Base-by-base conservation (phyloP, 345 rosid genomes). In the Mercurialis annua region DNA sequence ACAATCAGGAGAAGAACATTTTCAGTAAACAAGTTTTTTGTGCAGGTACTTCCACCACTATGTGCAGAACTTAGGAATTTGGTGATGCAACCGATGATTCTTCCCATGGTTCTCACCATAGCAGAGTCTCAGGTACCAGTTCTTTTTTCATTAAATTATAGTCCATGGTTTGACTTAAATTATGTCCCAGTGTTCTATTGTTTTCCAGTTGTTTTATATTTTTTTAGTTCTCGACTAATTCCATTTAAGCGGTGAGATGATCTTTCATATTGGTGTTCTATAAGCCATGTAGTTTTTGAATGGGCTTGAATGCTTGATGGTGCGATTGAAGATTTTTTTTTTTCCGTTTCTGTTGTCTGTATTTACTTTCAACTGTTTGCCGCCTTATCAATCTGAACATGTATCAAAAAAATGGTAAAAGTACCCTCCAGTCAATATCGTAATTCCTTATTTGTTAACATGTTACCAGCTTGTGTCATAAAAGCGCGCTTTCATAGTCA, bases 11-110 rank as follows among this genome's bases (percentile, higher is more conserved):
- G 1, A 38, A 29, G 44, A 51, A 70, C 53, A 47, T 34, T 64
- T 65, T 69, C 65, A 40, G 46, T 62, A 42, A 74, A 50, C 16
- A 26, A 59, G 34, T n/a, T 54, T 75, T 73, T 79, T 66, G 36
- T 76, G 78, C 79, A 94, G 99, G 98, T 94, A 30, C 93, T 94
- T 72, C 99, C 99, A 10, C 99, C 98, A 47, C 89, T 94, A 55
- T 94, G 97, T 86, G 98, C 92, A 20, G 99, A 94, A 78, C 96
- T 94, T 73, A 84, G 99, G 84, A 94, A 94, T 81, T 59, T 87
- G 83, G 99, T 94, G 57, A 89, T 94, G 92, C 99, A 94, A 73
- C 92, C 98, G 21, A 79, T 89, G 83, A 91, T 94, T 73, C 79
- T 94, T 54, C 99, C 99, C 26, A 94, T 94, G 99, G 97, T 94